Conservation (phyloP, 306 rosid genomes). For the Begonia masoniana region DNA sequence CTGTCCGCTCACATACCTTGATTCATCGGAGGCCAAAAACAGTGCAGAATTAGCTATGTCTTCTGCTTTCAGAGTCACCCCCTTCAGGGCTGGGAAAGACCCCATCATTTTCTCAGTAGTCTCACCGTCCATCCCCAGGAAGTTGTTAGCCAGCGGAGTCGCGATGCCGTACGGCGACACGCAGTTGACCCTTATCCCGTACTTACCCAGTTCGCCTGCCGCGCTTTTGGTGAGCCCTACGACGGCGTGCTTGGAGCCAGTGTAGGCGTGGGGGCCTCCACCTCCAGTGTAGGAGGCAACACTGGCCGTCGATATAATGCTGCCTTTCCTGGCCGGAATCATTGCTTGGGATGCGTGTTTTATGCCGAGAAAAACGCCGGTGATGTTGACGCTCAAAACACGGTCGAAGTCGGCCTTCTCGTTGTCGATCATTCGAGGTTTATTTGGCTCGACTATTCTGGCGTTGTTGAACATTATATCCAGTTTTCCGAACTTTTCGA, state of each 20-base stretch:
- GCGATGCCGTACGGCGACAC: conserved; percentile 58
- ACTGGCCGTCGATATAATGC: conserved; percentile 54
- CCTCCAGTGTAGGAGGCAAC: conserved; percentile 47
- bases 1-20: background rate
- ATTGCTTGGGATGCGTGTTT: conserved; percentile 64
- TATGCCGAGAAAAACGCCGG: conserved; percentile 63
- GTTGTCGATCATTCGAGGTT: conserved; percentile 30
- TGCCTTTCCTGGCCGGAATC: conserved; percentile 35
- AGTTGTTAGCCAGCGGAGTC: conserved; percentile 40
- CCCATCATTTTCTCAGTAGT: background rate
- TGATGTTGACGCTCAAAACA: conserved; percentile 38
- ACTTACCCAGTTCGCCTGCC: conserved; percentile 64
- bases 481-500: conserved; percentile 34
- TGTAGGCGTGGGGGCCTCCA: conserved; percentile 52
- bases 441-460: conserved; percentile 34
- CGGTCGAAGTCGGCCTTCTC: conserved; percentile 26
- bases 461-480: conserved; percentile 91
- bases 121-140: conserved; percentile 11
- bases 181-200: conserved; percentile 71
- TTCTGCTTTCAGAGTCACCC: background rate
- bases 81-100: background rate
- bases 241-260: conserved; percentile 62
- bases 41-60: background rate
- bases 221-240: conserved; percentile 60
- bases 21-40: background rate